Conservation (phyloP, 352 stramenopile species). For the Phytophthora capsici region DNA sequence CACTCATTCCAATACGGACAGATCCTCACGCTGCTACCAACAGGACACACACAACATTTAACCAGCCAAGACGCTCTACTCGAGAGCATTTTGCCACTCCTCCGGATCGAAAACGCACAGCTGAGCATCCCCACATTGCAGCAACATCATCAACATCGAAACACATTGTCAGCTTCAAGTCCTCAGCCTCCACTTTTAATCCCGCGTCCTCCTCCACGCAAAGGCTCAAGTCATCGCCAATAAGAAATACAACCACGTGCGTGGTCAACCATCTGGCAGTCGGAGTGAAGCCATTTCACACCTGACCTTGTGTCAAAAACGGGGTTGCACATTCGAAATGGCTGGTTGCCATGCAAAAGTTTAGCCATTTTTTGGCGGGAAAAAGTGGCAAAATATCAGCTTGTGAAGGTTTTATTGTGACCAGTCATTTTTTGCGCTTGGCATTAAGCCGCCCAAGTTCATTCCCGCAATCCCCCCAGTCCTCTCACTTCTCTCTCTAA, state of each 20-base stretch:
- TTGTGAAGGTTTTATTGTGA: slow-evolving; percentile 33
- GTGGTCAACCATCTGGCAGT: not conserved
- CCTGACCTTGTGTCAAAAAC: slow-evolving; percentile 5
- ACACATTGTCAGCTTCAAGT: not conserved
- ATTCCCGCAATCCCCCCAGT: slow-evolving; percentile 36
- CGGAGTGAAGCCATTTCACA: slow-evolving; percentile 40
- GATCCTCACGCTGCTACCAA: slow-evolving; percentile 33
- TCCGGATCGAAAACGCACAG: slow-evolving; percentile 27
- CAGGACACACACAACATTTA: slow-evolving; percentile 19
- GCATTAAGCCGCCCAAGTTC: slow-evolving; percentile 1
- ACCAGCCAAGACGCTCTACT: slow-evolving; percentile 32
- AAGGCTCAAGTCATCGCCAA: slow-evolving; percentile 2
- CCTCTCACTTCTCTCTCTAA: not conserved
- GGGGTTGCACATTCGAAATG: slow-evolving; percentile 11
- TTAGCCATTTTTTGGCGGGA: slow-evolving; percentile 36
- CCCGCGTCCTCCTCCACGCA: slow-evolving; percentile 12
- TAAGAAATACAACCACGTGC: slow-evolving; percentile 12
- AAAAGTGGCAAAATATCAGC: slow-evolving; percentile 16
- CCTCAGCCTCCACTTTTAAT: not conserved
- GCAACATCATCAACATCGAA: slow-evolving; percentile 7
- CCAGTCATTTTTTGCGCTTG: slow-evolving; percentile 43
- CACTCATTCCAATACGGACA: slow-evolving; percentile 2
- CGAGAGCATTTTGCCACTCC: slow-evolving; percentile 22
- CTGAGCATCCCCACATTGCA: slow-evolving; percentile 12
- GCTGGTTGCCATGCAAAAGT: slow-evolving; percentile 8